These are phyloP conservation scores for Ogataea methanolica DNA, from an alignment of 805 yeast species.

Conservation along the genomic window DNA sequence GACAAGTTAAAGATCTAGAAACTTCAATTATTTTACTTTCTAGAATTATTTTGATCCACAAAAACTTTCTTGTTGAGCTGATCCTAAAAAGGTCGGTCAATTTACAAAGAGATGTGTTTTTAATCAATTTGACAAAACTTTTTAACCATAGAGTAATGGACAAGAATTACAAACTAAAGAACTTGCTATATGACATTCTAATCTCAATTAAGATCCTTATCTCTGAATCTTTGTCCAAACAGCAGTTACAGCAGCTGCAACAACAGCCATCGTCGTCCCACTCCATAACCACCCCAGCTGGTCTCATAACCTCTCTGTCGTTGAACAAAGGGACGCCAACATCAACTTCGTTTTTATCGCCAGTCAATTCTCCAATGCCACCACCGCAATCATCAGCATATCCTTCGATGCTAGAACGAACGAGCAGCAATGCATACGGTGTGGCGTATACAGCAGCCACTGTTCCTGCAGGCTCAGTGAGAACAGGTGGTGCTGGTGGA, in stretches of 20 bases:
- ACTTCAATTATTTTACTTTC: slow-evolving; percentile 43
- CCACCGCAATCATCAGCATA: slow-evolving; percentile 17
- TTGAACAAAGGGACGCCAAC: slow-evolving; percentile 20
- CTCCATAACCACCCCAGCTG: slow-evolving; percentile 8
- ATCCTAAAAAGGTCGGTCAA: slow-evolving; percentile 37
- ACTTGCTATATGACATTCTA: slow-evolving; percentile 55
- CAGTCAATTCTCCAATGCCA: slow-evolving; percentile 21
- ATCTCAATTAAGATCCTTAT: slow-evolving; percentile 43
- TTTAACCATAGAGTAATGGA: slow-evolving; percentile 41
- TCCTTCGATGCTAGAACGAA: slow-evolving; percentile 11
- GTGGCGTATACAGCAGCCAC: background rate
- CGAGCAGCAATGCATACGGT: background rate
- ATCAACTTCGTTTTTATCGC: slow-evolving; percentile 18
- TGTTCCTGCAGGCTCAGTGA: background rate
- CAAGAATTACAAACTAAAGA: slow-evolving; percentile 44
- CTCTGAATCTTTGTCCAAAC: slow-evolving; percentile 23
- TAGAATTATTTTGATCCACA: slow-evolving; percentile 56
- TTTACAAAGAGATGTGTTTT: slow-evolving; percentile 40
- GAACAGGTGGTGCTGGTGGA: slow-evolving; percentile 3
- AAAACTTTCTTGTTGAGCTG: slow-evolving; percentile 42
- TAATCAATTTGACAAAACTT: slow-evolving; percentile 42
- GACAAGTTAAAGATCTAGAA: slow-evolving; percentile 18
- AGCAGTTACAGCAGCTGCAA: slow-evolving; percentile 9
- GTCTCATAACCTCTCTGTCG: slow-evolving; percentile 15
- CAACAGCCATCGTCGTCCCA: slow-evolving; percentile 5